These are phyloP conservation scores for Yamadazyma sp. DNA, from an alignment of 805 yeast species.

Conservation along the genomic window DNA sequence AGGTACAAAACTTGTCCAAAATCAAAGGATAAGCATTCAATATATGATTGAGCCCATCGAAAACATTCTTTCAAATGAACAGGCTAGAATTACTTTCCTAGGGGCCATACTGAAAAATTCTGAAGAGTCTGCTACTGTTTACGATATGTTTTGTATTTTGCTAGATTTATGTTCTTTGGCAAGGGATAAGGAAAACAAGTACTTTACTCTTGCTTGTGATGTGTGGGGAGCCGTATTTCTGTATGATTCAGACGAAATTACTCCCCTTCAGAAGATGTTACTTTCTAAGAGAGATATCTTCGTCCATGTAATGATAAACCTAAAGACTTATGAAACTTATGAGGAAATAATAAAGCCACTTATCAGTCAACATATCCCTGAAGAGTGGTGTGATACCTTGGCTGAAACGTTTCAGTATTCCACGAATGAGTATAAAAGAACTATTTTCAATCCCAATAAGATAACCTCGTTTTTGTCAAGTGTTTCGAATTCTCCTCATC, in stretches of 20 bases:
- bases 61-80: too few species aligned
- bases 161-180: slow-evolving; percentile 1
- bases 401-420: slow-evolving; percentile 25
- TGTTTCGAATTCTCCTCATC: slow-evolving; percentile 10
- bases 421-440: slow-evolving; percentile 9
- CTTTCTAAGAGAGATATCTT: slow-evolving; percentile 21
- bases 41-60: too few species aligned
- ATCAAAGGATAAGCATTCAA: too few species aligned
- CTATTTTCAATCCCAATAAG: slow-evolving; percentile 13
- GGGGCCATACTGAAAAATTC: too few species aligned
- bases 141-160: neutral
- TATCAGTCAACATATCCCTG: slow-evolving; percentile 6
- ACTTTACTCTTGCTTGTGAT: slow-evolving; percentile 14
- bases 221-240: slow-evolving; percentile 25
- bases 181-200: neutral
- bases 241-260: slow-evolving; percentile 5
- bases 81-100: too few species aligned
- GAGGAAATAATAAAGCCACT: slow-evolving; percentile 19
- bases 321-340: slow-evolving; percentile 24
- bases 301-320: slow-evolving; percentile 29
- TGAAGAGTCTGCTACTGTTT: too few species aligned
- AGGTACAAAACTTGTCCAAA: too few species aligned
- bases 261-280: slow-evolving; percentile 20
- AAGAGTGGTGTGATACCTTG: slow-evolving; percentile 25
- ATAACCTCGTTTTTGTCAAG: slow-evolving; percentile 19